These are phyloP conservation scores for Sicyos edulis DNA, from an alignment of 306 rosid genomes.

Conservation along the genomic window DNA sequence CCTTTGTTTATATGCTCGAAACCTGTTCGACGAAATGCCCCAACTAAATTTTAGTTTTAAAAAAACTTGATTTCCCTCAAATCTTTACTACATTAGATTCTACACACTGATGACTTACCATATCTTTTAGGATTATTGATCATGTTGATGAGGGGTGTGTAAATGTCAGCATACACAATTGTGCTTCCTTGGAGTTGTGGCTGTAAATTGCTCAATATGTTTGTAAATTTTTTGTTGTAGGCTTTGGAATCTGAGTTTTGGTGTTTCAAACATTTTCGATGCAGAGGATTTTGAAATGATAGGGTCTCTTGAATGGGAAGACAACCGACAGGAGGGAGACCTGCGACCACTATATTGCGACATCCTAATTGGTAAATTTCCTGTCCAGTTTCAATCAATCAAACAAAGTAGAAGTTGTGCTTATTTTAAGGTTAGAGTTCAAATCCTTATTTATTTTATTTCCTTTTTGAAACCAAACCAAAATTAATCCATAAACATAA, in stretches of 20 bases:
- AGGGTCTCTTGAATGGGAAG: conserved; percentile 59
- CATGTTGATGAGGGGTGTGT: conserved; percentile 34
- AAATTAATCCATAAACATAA: too few species aligned
- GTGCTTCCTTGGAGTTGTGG: conserved; percentile 40
- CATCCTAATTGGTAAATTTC: conserved; percentile 17
- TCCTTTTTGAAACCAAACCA: too few species aligned
- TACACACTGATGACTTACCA: conserved; percentile 25
- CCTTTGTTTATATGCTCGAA: background rate
- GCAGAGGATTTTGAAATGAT: conserved; percentile 1
- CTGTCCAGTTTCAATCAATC: background rate
- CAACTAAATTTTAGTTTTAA: background rate
- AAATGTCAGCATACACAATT: conserved; percentile 34
- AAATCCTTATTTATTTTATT: too few species aligned
- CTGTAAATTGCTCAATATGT: conserved; percentile 16
- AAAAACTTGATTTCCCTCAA: background rate
- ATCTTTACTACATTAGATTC: background rate
- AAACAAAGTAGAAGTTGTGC: too few species aligned
- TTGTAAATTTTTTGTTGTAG: conserved; percentile 48
- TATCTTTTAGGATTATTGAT: conserved; percentile 45
- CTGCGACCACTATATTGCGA: background rate
- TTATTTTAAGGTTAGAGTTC: too few species aligned
- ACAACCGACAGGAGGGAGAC: conserved; percentile 25
- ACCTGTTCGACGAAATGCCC: conserved; percentile 9
- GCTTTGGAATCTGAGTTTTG: conserved; percentile 42
- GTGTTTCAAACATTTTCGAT: conserved; percentile 37